Evolutionary conservation across 441 rosid species (phyloP), one percentile per base, ranked within the genome.

Genomic region (Croton setiger): DNA sequence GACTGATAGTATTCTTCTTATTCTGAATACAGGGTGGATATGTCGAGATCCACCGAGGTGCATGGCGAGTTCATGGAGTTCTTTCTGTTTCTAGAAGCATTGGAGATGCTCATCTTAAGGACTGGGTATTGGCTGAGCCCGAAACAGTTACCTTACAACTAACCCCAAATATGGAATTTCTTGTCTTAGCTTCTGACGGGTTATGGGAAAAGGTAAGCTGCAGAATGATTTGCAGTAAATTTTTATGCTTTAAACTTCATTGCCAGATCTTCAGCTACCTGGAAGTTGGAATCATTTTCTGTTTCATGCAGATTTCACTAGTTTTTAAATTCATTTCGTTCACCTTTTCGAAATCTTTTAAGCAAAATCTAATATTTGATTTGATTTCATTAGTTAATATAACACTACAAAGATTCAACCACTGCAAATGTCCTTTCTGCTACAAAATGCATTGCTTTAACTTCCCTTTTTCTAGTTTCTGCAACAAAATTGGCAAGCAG

Each of bases 141-240:
- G 90, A 86, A 0, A 88, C 94, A 39, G 77, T 69, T 37, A 68
- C 83, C 68, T 63, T 89, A 13, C 69, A 70, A 15, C 58, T 87
- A 71, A 78, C 82, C 23, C 76, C 81, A 7, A 92, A 88, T 55
- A 87, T 80, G 90, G 87, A 90, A 70, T 93, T 86, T 79, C 91
- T 93, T 51, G 78, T 93, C 68, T 78, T 93, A 66, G 97, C 96
- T 72, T 89, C 94, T 63, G 97, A 86, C 84, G 97, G 96, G 37
- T 78, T 90, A n/a, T 93, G 96, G 96, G 89, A 86, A 63, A 74
- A 80, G 86, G 95, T 84, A 54, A 74, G 81, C 7, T 43, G 15
- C 21, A 13, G 56, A 35, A 57, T 63, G 27, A 43, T 11, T 39
- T 23, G 13, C 31, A 62, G 56, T 27, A 68, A 58, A n/a, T 1